Base-by-base conservation (phyloP, 805 yeast genomes). In the Spathaspora gorwiae region DNA sequence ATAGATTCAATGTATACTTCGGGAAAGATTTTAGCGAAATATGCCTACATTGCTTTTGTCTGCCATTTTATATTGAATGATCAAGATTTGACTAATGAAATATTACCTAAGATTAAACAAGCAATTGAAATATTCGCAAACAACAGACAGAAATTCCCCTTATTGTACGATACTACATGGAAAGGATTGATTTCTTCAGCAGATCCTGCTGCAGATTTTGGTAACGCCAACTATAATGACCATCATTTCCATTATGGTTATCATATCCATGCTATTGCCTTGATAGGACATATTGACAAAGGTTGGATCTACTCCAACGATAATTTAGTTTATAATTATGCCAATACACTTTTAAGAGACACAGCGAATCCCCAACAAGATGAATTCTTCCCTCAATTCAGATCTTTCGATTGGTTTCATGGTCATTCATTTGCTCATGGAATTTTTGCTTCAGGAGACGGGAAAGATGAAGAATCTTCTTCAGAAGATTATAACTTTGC, bases 11-110 rank as follows among this genome's bases (percentile, higher is more conserved):
- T 90, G 87, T 92, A 92, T 65, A 81, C 87, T 15, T 78, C 95
- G 2, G 99, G 98, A 10, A 92, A 94, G 61, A 75, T 81, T 26
- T 68, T 90, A 41, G 96, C 90, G 53, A 94, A 90, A 66, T 94
- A 87, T 65, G 97, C 98, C 0, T 85, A 86, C 73, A 76, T 94
- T 43, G 72, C 89, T 11, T 85, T 85, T 50, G 87, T 83, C 9
- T 80, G 84, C 34, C 81, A 84, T 44, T 81, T 73, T 49, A 73
- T 92, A 14, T 62, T 92, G 38, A 60, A 78, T 14, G 85, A 90
- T 57, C 58, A 64, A 0, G 61, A 57, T 1, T 64, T 84, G 45
- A 76, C 94, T 1, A 53, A 61, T 11, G 61, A 61, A 7, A 66
- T 86, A 35, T 66, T 89, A 37, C 74, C 76, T 1, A 74, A 76